Conservation (phyloP, 805 yeast genomes). For the Brettanomyces nanus region DNA sequence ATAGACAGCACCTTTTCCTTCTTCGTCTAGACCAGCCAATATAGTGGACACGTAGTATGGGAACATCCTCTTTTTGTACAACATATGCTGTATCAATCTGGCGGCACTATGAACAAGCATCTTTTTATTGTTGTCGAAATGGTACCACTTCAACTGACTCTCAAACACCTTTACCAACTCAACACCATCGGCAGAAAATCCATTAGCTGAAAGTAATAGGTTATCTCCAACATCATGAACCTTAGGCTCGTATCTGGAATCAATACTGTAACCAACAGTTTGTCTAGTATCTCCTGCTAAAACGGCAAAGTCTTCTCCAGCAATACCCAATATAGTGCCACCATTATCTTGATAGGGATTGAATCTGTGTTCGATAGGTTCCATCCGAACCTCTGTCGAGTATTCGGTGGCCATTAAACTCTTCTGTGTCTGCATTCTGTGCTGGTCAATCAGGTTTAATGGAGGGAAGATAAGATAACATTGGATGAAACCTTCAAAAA, state of each 20-base stretch:
- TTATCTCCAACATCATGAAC: slow-evolving; percentile 85
- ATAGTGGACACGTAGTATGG: slow-evolving; percentile 96
- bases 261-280: slow-evolving; percentile 87
- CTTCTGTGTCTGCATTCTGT: background rate
- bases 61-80: slow-evolving; percentile 90
- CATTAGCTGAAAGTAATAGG: slow-evolving; percentile 84
- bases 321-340: slow-evolving; percentile 95
- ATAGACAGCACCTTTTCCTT: slow-evolving; percentile 90
- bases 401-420: slow-evolving; percentile 60
- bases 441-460: too few species aligned
- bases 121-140: slow-evolving; percentile 75
- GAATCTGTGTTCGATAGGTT: slow-evolving; percentile 85
- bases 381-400: slow-evolving; percentile 40
- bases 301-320: slow-evolving; percentile 95
- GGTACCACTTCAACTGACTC: slow-evolving; percentile 80
- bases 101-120: slow-evolving; percentile 72
- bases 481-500: too few species aligned
- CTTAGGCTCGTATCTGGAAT: slow-evolving; percentile 87
- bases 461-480: too few species aligned
- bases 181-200: slow-evolving; percentile 91
- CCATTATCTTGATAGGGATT: slow-evolving; percentile 95
- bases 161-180: slow-evolving; percentile 73
- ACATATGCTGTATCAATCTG: slow-evolving; percentile 78
- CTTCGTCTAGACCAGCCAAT: slow-evolving; percentile 85
- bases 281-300: slow-evolving; percentile 98